Conservation (phyloP, 257 asterid genomes). For the Pogostemon cablin region DNA sequence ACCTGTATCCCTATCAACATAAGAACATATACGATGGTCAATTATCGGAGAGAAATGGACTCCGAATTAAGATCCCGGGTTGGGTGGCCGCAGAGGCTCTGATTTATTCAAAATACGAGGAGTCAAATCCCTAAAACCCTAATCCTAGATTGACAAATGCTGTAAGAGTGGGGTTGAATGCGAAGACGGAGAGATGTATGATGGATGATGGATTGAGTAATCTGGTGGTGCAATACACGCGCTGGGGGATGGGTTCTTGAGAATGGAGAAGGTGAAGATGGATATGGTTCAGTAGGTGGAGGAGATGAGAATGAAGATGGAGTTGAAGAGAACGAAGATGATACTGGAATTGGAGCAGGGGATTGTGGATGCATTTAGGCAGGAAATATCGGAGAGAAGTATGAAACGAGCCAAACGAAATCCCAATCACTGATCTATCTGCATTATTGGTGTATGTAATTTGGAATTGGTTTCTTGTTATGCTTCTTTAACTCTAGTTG, state of each 20-base stretch:
- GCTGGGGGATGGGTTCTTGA: constrained; percentile 86
- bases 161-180: constrained; percentile 44
- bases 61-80: constrained; percentile 83
- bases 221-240: constrained; percentile 67
- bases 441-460: constrained; percentile 23
- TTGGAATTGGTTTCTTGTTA: constrained; percentile 1
- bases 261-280: constrained; percentile 93
- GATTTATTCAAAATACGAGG: constrained; percentile 48
- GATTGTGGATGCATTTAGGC: constrained; percentile 75
- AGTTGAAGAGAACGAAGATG: constrained; percentile 95
- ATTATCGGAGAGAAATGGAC: constrained; percentile 52
- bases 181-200: constrained; percentile 34
- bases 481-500: constrained; percentile 21
- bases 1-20: constrained; percentile 46
- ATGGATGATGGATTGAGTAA: constrained; percentile 50
- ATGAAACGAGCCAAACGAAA: constrained; percentile 58
- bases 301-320: constrained; percentile 95
- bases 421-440: too few relatives aligned
- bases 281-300: constrained; percentile 83
- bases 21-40: constrained; percentile 36
- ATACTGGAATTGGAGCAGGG: constrained; percentile 84
- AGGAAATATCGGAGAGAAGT: constrained; percentile 54
- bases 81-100: constrained; percentile 41
- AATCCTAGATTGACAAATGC: constrained; percentile 44
- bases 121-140: constrained; percentile 41